A percentile compares a stretch with the other conserved stretches of the same genome.
phyloP scores from a whole-genome alignment of 139 green algal genomes.

The Chlorella vulgaris region DNA sequence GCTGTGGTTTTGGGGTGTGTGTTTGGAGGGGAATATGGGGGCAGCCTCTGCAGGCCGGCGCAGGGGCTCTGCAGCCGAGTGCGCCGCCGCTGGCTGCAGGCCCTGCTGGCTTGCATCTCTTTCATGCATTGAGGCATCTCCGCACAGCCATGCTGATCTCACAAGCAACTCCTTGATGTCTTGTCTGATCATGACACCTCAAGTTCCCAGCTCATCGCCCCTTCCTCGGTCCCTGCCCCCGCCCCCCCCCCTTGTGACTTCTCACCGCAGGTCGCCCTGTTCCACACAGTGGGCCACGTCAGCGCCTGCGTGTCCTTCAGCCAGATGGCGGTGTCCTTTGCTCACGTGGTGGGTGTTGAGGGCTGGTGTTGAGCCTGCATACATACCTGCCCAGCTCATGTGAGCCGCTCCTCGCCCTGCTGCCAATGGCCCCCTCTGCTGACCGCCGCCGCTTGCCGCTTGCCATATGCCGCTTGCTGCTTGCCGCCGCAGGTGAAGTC shows the following conservation, averaged over 20 bases:
- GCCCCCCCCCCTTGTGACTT: not conserved
- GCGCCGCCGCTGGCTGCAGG: no score
- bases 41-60: no score
- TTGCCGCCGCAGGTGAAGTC: constrained; percentile 48
- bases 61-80: no score
- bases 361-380: not conserved
- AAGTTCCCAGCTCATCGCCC: no score
- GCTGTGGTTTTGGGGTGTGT: no score
- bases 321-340: constrained; percentile 90
- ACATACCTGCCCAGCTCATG: not conserved
- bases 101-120: no score
- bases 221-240: not conserved
- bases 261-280: constrained; percentile 73
- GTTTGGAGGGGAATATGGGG: no score
- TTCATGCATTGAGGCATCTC: no score
- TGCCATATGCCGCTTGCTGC: not conserved
- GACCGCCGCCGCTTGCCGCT: not conserved
- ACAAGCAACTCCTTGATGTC: constrained; percentile 19
- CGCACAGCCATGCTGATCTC: no score
- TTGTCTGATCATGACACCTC: constrained; percentile 52
- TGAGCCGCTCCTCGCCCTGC: not conserved
- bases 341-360: constrained; percentile 75
- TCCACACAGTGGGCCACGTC: constrained; percentile 86
- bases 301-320: constrained; percentile 77
- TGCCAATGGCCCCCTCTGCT: no score